phyloP scores from a whole-genome alignment of 2,329 filamentous ascomycete species.

The Cryphonectria nitschkei region DNA sequence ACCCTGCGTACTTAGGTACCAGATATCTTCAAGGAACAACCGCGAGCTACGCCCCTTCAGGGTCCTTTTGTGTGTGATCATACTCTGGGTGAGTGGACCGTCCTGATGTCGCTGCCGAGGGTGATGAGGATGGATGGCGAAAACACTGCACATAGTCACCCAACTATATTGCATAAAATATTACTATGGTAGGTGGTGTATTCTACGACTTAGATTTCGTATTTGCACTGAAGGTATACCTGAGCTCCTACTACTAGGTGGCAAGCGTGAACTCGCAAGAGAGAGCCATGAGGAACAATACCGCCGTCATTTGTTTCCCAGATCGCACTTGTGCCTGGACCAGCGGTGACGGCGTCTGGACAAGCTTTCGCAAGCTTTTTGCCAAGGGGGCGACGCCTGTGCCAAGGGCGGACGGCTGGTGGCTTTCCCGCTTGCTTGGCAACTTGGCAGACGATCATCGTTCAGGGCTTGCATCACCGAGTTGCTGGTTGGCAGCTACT shows the following conservation, averaged over 20 bases:
- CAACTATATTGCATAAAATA: background rate
- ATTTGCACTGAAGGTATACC: background rate
- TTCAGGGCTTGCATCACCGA: background rate
- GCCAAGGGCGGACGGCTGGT: background rate
- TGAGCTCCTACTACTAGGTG: too few relatives aligned
- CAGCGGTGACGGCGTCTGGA: background rate
- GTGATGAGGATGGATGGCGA: background rate
- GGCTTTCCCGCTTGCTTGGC: conserved; percentile 2
- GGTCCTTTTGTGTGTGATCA: background rate
- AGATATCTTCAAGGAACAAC: too few relatives aligned
- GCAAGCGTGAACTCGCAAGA: too few relatives aligned
- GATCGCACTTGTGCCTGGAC: background rate
- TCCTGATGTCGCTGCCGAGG: background rate
- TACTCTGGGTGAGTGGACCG: background rate
- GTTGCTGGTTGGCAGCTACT: background rate
- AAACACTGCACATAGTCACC: background rate
- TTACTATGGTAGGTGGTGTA: background rate
- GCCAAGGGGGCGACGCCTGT: background rate
- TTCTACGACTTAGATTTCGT: too few relatives aligned
- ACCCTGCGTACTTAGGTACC: too few relatives aligned
- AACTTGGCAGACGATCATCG: background rate
- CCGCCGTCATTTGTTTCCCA: background rate
- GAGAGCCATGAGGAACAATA: background rate
- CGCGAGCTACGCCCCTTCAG: too few relatives aligned
- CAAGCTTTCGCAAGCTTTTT: conserved; percentile 4